Evolutionary conservation across 768 basidiomycete genomes (phyloP).

Genomic region (Macrocybe gigantea): DNA sequence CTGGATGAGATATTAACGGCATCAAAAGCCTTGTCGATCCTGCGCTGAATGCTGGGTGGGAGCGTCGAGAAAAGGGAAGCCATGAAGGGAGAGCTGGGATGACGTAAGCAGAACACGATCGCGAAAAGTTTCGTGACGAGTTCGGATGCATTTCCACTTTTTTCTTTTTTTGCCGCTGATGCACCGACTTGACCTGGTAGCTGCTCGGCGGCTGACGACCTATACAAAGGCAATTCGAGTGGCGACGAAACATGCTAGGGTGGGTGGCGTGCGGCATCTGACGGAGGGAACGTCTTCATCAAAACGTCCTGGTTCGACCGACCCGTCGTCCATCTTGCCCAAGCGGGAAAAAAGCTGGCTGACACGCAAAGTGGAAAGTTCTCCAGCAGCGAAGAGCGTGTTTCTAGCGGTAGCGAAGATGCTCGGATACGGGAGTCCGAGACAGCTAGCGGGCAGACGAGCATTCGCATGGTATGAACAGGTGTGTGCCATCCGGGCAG

Average conservation of each 20-base stretch:
- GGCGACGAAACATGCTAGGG: too few relatives aligned
- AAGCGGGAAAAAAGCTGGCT: constrained; percentile 43
- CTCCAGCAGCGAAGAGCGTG: constrained; percentile 36
- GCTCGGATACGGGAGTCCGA: constrained; percentile 57
- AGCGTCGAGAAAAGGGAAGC: constrained; percentile 31
- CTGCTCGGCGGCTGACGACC: too few relatives aligned
- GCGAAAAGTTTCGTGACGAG: background rate
- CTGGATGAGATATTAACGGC: constrained; percentile 7
- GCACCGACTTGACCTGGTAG: too few relatives aligned
- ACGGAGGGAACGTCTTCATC: too few relatives aligned
- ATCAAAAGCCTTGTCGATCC: constrained; percentile 52
- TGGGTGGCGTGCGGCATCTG: too few relatives aligned
- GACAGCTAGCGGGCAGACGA: constrained; percentile 56
- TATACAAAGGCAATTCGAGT: too few relatives aligned
- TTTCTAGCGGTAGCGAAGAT: constrained; percentile 43
- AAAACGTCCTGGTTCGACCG: too few relatives aligned
- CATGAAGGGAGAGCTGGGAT: background rate
- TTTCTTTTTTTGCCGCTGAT: too few relatives aligned
- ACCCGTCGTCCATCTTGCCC: background rate
- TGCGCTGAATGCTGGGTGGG: constrained; percentile 31
- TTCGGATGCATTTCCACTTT: background rate
- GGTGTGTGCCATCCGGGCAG: constrained; percentile 50
- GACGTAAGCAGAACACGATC: background rate
- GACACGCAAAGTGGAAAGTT: constrained; percentile 44
- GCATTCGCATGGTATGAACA: constrained; percentile 52